Evolutionary conservation across 2,329 filamentous ascomycete species (phyloP).

Genomic region (Ambrosiella beaveri): DNA sequence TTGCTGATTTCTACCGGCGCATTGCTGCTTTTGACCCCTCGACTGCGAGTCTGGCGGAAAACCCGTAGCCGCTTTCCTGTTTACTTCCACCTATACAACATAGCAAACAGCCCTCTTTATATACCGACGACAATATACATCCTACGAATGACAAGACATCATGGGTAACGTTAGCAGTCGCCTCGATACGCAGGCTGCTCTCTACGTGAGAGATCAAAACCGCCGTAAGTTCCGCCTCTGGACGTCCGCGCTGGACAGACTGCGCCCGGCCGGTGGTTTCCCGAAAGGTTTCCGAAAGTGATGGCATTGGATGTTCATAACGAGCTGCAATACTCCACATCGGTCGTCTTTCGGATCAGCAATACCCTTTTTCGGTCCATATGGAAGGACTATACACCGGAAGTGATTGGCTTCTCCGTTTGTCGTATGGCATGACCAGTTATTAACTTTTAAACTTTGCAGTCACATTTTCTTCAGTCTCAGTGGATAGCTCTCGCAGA

Average conservation of each 20-base stretch:
- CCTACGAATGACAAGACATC: conserved; percentile 22
- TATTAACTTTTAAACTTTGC: conserved; percentile 11
- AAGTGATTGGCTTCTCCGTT: too few relatives aligned
- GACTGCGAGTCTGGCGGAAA: background rate
- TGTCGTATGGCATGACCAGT: background rate
- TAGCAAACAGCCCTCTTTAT: background rate
- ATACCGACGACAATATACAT: background rate
- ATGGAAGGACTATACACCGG: background rate
- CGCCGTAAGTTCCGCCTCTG: conserved; percentile 44
- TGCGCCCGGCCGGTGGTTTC: background rate
- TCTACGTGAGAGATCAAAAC: conserved; percentile 83
- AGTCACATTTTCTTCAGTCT: conserved; percentile 80
- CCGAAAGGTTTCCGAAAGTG: too few relatives aligned
- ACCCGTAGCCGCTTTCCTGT: background rate
- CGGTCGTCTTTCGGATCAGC: background rate
- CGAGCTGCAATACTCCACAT: background rate
- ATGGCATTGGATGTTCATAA: too few relatives aligned
- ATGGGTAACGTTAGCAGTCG: conserved; percentile 92
- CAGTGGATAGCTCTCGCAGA: conserved; percentile 62
- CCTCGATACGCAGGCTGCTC: conserved; percentile 60
- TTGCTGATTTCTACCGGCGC: background rate
- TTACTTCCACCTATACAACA: background rate
- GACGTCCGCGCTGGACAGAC: background rate
- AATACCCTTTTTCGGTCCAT: background rate
- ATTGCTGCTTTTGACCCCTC: background rate